A percentile compares a stretch with the other conserved stretches of the same genome.
phyloP scores from a whole-genome alignment of 208 protist species.

The Ichthyophonus hoferi region DNA sequence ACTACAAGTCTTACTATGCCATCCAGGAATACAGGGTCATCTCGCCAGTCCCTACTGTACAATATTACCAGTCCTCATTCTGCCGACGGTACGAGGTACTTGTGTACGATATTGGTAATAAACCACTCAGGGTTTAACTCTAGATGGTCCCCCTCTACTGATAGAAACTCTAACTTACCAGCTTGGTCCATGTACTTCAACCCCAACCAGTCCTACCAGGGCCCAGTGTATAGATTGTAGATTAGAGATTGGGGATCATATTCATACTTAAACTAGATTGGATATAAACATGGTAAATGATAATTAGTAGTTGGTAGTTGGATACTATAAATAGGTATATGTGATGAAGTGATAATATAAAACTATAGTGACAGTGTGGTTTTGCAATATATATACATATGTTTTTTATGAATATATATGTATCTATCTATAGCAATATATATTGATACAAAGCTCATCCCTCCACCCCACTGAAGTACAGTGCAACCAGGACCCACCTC shows the following conservation, averaged over 20 bases:
- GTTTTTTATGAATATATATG: background rate
- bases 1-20: too few species aligned
- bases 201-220: slow-evolving; percentile 12
- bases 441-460: background rate
- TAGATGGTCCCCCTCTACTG: slow-evolving; percentile 1
- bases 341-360: background rate
- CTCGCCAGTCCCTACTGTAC: too few species aligned
- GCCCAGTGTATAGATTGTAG: too few species aligned
- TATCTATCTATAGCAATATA: background rate
- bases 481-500: background rate
- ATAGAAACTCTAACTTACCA: slow-evolving; percentile 14
- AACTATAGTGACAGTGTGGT: too few species aligned
- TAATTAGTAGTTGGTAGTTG: too few species aligned
- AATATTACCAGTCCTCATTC: background rate
- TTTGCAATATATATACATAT: background rate
- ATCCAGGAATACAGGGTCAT: too few species aligned
- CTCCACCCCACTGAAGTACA: background rate
- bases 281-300: too few species aligned
- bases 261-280: too few species aligned
- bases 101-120: slow-evolving; percentile 5
- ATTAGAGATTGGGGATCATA: too few species aligned
- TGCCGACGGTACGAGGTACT: background rate
- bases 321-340: background rate
- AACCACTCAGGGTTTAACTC: background rate
- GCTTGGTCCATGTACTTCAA: slow-evolving; percentile 20